Percentiles rank a stretch among this genome's conserved stretches.
Conservation (phyloP, 2,329 filamentous ascomycete genomes). For the Fusarium sp. region DNA sequence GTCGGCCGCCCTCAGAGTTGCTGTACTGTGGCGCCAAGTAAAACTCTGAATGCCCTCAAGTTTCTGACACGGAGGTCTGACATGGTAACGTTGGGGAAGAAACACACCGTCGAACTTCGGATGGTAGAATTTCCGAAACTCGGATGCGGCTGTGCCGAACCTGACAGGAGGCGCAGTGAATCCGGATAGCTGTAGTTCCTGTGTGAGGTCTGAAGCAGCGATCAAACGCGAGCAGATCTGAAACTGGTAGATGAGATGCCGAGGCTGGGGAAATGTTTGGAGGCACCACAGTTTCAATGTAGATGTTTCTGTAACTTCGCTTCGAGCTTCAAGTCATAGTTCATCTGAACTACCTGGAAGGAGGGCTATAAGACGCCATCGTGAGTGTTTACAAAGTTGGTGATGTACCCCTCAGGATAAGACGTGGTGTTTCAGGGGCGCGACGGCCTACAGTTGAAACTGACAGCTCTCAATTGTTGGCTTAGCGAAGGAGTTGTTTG, state of each 20-base stretch:
- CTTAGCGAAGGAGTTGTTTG: not conserved
- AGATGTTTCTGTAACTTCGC: not conserved
- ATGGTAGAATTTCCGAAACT: conserved; percentile 25
- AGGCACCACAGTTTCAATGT: conserved; percentile 25
- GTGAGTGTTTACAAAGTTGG: conserved; percentile 32
- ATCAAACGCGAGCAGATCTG: conserved; percentile 38
- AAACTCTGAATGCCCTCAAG: conserved; percentile 23
- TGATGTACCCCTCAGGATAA: conserved; percentile 8
- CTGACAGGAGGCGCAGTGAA: conserved; percentile 35
- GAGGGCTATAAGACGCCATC: not conserved
- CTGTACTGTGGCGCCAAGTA: conserved; percentile 17
- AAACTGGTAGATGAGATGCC: conserved; percentile 39
- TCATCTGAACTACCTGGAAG: not conserved
- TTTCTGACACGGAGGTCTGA: conserved; percentile 33
- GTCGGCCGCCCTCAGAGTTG: conserved; percentile 1
- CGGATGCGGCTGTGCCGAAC: conserved; percentile 24
- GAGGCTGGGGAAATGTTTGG: conserved; percentile 32
- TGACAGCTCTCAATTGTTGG: not conserved
- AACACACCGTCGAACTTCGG: conserved; percentile 26
- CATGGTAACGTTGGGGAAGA: conserved; percentile 25
- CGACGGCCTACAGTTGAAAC: conserved; percentile 13
- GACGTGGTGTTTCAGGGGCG: conserved; percentile 28
- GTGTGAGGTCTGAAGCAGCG: conserved; percentile 42
- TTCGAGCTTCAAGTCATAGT: not conserved
- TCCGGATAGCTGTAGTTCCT: conserved; percentile 38